Evolutionary conservation across 2,329 filamentous ascomycete genomes (phyloP).

Genomic region (Sporothrix mexicana): DNA sequence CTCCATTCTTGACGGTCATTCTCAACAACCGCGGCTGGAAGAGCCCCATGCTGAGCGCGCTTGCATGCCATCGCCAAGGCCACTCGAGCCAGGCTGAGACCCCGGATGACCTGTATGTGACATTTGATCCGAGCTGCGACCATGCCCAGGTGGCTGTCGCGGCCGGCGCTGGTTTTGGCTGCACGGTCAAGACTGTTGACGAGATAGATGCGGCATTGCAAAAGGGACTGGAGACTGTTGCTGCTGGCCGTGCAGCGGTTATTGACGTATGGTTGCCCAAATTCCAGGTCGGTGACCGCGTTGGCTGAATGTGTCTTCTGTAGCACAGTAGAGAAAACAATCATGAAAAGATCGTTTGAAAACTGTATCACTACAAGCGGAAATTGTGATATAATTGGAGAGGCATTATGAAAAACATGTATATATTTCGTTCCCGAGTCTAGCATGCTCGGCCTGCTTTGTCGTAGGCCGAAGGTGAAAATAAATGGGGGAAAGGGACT

Average conservation of each 20-base stretch:
- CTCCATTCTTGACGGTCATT: slow-evolving; percentile 7
- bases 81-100: neutral
- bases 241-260: neutral
- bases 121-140: slow-evolving; percentile 15
- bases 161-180: neutral
- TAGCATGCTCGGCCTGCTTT: too few relatives aligned
- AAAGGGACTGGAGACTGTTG: slow-evolving; percentile 4
- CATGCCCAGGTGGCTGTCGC: slow-evolving; percentile 18
- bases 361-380: neutral
- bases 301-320: neutral
- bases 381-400: too few relatives aligned
- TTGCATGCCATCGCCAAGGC: slow-evolving; percentile 11
- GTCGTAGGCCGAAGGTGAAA: too few relatives aligned
- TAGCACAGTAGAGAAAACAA: neutral
- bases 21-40: slow-evolving; percentile 22
- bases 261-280: slow-evolving; percentile 3
- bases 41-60: slow-evolving; percentile 19
- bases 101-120: slow-evolving; percentile 17
- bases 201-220: neutral
- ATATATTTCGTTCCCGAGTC: too few relatives aligned
- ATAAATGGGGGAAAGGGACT: too few relatives aligned
- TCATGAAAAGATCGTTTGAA: neutral
- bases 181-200: neutral
- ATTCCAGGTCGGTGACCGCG: slow-evolving; percentile 4
- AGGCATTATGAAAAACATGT: too few relatives aligned